Percentiles rank a stretch among this genome's conserved stretches.
Evolutionary conservation across 2,329 filamentous ascomycete species (phyloP).

Genomic region (Botrytis aclada): DNA sequence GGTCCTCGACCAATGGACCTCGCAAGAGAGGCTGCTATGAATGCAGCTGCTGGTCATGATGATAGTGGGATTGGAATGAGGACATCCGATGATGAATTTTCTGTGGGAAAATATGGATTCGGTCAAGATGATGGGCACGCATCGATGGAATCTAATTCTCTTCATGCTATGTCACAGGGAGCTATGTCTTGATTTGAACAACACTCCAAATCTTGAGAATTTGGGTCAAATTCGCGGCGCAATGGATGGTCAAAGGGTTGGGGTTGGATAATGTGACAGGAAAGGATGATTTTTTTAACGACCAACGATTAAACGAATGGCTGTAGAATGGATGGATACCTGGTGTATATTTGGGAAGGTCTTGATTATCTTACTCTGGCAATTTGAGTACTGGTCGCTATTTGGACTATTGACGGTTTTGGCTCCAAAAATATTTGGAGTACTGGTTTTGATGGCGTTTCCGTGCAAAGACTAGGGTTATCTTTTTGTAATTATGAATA

Average conservation of each 20-base stretch:
- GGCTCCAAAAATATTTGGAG: conserved; percentile 9
- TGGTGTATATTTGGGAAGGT: conserved; percentile 21
- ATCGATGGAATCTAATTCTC: conserved; percentile 25
- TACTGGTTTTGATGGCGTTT: conserved; percentile 10
- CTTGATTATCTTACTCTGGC: conserved; percentile 18
- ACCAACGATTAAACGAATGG: conserved; percentile 21
- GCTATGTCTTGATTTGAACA: conserved; percentile 13
- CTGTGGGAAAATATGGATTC: conserved; percentile 57
- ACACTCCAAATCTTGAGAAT: not conserved
- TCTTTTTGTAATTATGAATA: conserved; percentile 1
- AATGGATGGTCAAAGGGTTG: conserved; percentile 15
- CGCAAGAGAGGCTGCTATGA: conserved; percentile 46
- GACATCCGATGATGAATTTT: conserved; percentile 63
- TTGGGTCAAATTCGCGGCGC: conserved; percentile 9
- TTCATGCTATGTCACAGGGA: conserved; percentile 21
- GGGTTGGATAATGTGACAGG: conserved; percentile 16
- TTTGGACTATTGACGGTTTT: conserved; percentile 13
- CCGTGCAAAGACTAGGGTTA: not conserved
- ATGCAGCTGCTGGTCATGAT: conserved; percentile 54
- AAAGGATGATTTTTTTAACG: conserved; percentile 19
- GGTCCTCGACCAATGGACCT: conserved; percentile 36
- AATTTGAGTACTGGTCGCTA: conserved; percentile 1
- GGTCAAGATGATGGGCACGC: conserved; percentile 27
- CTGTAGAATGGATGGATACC: conserved; percentile 20
- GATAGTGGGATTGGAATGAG: conserved; percentile 74